Evolutionary conservation across 2,329 filamentous ascomycete species (phyloP).

Genomic region (Pseudogymnoascus sp.): DNA sequence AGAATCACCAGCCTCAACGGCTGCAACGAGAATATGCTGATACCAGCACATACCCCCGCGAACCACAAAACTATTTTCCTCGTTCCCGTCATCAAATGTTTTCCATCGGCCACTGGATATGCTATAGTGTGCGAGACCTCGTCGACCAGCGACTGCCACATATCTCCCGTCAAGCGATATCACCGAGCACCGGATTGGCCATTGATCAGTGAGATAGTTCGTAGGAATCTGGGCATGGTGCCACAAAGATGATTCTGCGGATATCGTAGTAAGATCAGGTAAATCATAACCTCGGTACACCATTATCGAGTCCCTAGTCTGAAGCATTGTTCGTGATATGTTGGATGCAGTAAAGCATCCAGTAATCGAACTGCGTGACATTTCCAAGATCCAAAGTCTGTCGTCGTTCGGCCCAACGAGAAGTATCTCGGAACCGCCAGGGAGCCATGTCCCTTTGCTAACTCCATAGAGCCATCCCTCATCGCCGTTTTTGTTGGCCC

Average conservation of each 20-base stretch:
- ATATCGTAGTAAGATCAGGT: slow-evolving; percentile 83
- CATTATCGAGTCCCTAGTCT: slow-evolving; percentile 82
- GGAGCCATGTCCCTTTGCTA: slow-evolving; percentile 75
- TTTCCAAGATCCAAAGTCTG: slow-evolving; percentile 80
- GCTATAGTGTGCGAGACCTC: slow-evolving; percentile 92
- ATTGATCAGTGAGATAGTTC: slow-evolving; percentile 81
- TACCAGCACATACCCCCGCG: slow-evolving; percentile 98
- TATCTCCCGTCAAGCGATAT: slow-evolving; percentile 91
- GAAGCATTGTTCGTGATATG: slow-evolving; percentile 78
- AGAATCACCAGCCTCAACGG: slow-evolving; percentile 76
- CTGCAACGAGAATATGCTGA: slow-evolving; percentile 87
- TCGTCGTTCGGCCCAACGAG: slow-evolving; percentile 66
- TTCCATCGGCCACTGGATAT: slow-evolving; percentile 93
- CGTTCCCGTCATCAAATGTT: slow-evolving; percentile 72
- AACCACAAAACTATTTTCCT: slow-evolving; percentile 87
- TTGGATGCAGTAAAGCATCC: slow-evolving; percentile 90
- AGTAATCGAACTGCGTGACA: slow-evolving; percentile 87
- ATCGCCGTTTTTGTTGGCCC: slow-evolving; percentile 58
- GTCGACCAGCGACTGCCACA: slow-evolving; percentile 87
- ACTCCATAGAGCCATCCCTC: slow-evolving; percentile 84
- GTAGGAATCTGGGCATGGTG: slow-evolving; percentile 83
- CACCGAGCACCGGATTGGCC: slow-evolving; percentile 83
- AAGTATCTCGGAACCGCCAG: slow-evolving; percentile 79
- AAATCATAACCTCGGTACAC: slow-evolving; percentile 91
- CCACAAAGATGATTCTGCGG: slow-evolving; percentile 90